Percentiles rank a stretch among this genome's conserved stretches.
These are phyloP conservation scores for Talaromyces amestolkiae DNA, from an alignment of 2,329 filamentous ascomycete genomes.

Conservation along the genomic window DNA sequence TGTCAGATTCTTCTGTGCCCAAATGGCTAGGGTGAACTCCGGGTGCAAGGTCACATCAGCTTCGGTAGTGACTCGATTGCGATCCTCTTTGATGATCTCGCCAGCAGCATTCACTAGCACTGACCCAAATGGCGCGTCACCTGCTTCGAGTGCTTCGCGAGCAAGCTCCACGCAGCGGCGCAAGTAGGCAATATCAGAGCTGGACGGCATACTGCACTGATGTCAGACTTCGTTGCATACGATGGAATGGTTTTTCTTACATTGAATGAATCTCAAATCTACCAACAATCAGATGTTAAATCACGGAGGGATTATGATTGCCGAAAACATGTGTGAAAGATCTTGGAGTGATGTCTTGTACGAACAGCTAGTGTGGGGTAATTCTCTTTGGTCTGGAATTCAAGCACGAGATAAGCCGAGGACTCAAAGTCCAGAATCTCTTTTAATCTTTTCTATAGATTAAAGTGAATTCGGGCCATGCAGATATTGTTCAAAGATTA, in stretches of 20 bases:
- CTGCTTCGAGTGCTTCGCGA: neutral
- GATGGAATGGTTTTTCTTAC: neutral
- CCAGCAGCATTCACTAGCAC: neutral
- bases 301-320: neutral
- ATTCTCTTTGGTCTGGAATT: neutral
- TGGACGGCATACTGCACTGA: neutral
- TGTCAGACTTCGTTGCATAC: neutral
- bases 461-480: neutral
- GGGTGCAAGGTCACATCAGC: neutral
- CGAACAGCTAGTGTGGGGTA: neutral
- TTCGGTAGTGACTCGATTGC: neutral
- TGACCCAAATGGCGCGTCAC: constrained; percentile 1
- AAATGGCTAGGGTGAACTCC: neutral
- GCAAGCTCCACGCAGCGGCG: constrained; percentile 5
- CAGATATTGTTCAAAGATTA: no score
- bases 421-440: neutral
- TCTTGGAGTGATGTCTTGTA: neutral
- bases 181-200: neutral
- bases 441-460: neutral
- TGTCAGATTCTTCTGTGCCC: constrained; percentile 1
- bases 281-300: neutral
- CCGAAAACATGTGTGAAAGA: neutral
- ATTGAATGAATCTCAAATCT: neutral
- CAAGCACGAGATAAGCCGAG: neutral
- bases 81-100: neutral